Evolutionary conservation across 805 yeast species (phyloP), one percentile per base, ranked within the genome.

Genomic region (Aciculoconidium aculeatum): DNA sequence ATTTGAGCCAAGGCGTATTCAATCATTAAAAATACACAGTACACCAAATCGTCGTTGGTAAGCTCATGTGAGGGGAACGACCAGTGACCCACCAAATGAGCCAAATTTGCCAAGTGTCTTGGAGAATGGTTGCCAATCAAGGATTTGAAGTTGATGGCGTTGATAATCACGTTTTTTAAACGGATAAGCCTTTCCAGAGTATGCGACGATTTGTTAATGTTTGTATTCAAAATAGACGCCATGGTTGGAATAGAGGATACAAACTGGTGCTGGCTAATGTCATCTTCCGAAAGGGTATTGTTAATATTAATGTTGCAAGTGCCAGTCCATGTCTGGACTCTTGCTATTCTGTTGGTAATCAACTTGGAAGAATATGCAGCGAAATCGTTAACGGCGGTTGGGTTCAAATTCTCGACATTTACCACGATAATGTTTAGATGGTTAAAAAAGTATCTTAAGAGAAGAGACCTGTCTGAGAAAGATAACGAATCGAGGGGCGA

Each of bases 1-100:
- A 19, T 28, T 9, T 37, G 21, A 16, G 25, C 21, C 11, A 55
- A 61, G 6, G 70, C 68, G 38, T 61, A 60, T 35, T 57, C 52
- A 34, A 84, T 52, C 44, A 84, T 77, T 22, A 71, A 31, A 40
- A 50, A 72, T 4, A 75, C 80, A 44, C 80, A 72, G 44, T 69
- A 71, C 5, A 77, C 58, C 37, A 81, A 67, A 50, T 82, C 92
- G 51, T 81, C 85, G 44, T 69, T 67, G 6, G 70, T 45, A 29
- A 78, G 58, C 41, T 70, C 71, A 47, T 78, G 85, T 2, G 88
- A 82, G 12, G 79, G 78, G 48, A 82, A 82, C 30, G 72, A 68
- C 87, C 88, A 80, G 39, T 63, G 65, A 20, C 75, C 72, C 11
- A 74, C 65, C 27, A 71, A 51, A 36, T 63, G 61, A 34, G 64